Base-by-base conservation (phyloP, 257 asterid species). In the Coffea eugenioides region DNA sequence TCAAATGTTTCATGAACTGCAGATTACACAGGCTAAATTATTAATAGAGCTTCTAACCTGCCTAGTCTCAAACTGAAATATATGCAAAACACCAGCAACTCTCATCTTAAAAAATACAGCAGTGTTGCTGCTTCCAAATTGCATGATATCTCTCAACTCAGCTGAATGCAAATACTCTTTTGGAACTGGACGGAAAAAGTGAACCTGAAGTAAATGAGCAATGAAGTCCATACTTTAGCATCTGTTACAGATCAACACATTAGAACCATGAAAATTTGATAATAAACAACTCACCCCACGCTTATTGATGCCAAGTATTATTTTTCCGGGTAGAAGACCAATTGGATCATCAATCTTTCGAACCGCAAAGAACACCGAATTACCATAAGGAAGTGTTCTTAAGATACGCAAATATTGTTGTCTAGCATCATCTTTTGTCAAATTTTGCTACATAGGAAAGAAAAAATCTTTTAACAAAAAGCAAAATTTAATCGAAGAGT, bases 61-160 rank as follows among this genome's bases (percentile, higher is more conserved):
- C 87, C 94, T 94, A 5, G 99, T 94, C 85, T 96, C 99, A 80
- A 96, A 96, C 84, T 96, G 98, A 88, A 96, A 96, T 81, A 96
- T 92, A 84, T 96, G 97, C 86, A 96, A 87, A 83, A 91, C 97
- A 49, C 98, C 98, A 78, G 99, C 99, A 88, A 96, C 99, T 79
- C 99, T 90, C 99, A 96, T 96, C 90, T 96, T 96, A 85, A 96
- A 96, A 86, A 96, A 96, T 59, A 96, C 97, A 77, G 99, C 99
- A 81, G 97, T 89, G 71, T 96, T 94, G 77, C 99, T 96, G 88
- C 99, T 96, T 66, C 99, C 99, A 79, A 96, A 96, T 85, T 96
- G 99, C 99, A 96, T 96, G 81, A 96, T 96, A 89, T 96, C 99
- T 85, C 98, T 92, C 69, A 96, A 81, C 87, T 96, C 99, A 82